Evolutionary conservation across 75 land plant genomes (phyloP).

Genomic region (Pinus albicaulis): DNA sequence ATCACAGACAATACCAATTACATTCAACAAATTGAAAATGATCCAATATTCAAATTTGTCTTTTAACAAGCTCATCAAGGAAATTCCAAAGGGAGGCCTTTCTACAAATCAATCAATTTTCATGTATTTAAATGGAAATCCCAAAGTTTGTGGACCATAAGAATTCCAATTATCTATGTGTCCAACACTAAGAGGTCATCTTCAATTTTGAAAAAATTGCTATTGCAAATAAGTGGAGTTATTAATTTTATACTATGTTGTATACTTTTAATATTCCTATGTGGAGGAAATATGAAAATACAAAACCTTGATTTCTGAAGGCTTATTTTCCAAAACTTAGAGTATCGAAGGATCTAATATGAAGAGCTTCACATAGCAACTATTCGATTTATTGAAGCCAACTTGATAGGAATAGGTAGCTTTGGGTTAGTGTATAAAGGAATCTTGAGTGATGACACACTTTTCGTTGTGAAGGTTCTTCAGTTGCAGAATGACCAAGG

Average conservation of each 20-base stretch:
- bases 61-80: too few relatives aligned
- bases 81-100: too few relatives aligned
- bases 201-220: neutral
- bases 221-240: neutral
- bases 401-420: neutral
- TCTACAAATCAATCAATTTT: too few relatives aligned
- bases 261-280: neutral
- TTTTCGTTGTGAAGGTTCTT: neutral
- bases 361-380: neutral
- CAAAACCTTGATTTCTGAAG: neutral
- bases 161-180: conserved; percentile 6
- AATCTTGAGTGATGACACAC: neutral
- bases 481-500: neutral
- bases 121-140: too few relatives aligned
- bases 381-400: neutral
- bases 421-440: conserved; percentile 1
- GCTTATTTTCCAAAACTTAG: neutral
- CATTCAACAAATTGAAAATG: neutral
- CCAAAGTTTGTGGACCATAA: neutral
- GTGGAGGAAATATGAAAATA: neutral
- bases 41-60: too few relatives aligned
- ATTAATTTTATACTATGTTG: neutral
- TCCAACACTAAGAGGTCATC: conserved; percentile 4
- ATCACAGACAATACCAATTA: conserved; percentile 1
- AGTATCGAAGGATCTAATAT: neutral